Conservation (phyloP, 2,329 filamentous ascomycete genomes). For the Dactylellina leptospora region DNA sequence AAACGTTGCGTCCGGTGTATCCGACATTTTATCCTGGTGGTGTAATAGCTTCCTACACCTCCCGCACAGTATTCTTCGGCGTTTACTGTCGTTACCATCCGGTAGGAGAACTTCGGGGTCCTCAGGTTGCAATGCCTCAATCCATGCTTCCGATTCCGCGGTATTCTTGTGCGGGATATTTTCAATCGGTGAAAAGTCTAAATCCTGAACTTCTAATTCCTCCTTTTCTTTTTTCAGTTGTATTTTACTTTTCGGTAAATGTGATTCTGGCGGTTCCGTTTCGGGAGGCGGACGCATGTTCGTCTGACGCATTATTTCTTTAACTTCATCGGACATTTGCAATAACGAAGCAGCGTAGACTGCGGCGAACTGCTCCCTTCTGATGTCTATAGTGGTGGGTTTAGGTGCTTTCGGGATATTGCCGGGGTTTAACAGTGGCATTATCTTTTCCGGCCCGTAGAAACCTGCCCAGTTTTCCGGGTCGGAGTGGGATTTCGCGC, state of each 20-base stretch:
- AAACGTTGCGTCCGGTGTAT: conserved; percentile 69
- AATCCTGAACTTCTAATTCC: conserved; percentile 1
- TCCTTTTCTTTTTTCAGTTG: conserved; percentile 4
- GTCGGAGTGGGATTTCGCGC: conserved; percentile 70
- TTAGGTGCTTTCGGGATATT: conserved; percentile 62
- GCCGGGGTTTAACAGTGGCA: conserved; percentile 53
- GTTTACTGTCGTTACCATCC: conserved; percentile 60
- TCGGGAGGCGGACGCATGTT: conserved; percentile 33
- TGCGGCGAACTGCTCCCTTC: conserved; percentile 54
- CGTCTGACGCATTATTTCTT: conserved; percentile 28
- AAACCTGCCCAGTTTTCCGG: conserved; percentile 67
- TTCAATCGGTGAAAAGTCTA: conserved; percentile 5
- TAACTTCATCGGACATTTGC: conserved; percentile 32
- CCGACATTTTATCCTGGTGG: conserved; percentile 70
- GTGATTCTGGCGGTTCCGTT: background rate
- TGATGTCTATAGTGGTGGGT: conserved; percentile 31
- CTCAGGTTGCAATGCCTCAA: conserved; percentile 8
- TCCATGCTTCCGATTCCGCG: conserved; percentile 19
- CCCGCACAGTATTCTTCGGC: conserved; percentile 72
- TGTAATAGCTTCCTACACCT: conserved; percentile 85
- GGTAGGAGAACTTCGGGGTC: too few relatives aligned
- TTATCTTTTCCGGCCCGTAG: conserved; percentile 59
- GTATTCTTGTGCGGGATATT: background rate
- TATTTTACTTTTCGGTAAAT: background rate
- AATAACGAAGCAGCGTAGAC: conserved; percentile 24